These are phyloP conservation scores for Typha latifolia DNA, from an alignment of 176 grass and related monocot species.

Conservation along the genomic window DNA sequence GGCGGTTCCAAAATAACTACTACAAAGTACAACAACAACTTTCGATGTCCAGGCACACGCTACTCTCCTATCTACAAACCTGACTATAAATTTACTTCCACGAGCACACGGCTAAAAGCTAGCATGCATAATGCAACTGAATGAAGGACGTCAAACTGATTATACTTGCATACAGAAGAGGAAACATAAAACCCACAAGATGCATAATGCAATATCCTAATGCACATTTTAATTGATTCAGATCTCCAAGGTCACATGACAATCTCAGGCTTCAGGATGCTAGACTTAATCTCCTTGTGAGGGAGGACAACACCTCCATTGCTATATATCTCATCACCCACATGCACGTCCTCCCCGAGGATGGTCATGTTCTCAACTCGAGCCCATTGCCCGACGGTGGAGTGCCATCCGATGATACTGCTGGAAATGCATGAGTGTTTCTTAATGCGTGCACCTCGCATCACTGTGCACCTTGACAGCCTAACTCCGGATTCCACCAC, in stretches of 20 bases:
- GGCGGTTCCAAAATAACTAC: background rate
- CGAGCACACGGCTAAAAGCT: background rate
- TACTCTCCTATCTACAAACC: background rate
- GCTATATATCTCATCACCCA: conserved; percentile 80
- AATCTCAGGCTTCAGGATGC: conserved; percentile 91
- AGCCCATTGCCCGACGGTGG: conserved; percentile 77
- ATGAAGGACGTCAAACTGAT: background rate
- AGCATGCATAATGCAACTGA: background rate
- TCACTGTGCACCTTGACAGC: conserved; percentile 71
- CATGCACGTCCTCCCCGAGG: conserved; percentile 86
- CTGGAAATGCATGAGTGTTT: conserved; percentile 74
- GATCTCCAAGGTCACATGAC: conserved; percentile 62
- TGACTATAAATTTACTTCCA: background rate
- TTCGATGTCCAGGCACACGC: background rate
- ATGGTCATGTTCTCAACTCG: conserved; percentile 84
- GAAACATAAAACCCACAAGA: no score
- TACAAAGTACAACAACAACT: background rate
- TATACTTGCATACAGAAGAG: background rate
- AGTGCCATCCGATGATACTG: conserved; percentile 94
- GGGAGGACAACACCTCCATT: conserved; percentile 85
- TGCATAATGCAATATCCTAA: no score
- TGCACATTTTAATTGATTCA: background rate
- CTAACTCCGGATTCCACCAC: conserved; percentile 76
- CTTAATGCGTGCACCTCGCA: conserved; percentile 60
- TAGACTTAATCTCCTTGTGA: conserved; percentile 91